phyloP scores from a whole-genome alignment of 2,329 filamentous ascomycete genomes.

The Botrytis squamosa region DNA sequence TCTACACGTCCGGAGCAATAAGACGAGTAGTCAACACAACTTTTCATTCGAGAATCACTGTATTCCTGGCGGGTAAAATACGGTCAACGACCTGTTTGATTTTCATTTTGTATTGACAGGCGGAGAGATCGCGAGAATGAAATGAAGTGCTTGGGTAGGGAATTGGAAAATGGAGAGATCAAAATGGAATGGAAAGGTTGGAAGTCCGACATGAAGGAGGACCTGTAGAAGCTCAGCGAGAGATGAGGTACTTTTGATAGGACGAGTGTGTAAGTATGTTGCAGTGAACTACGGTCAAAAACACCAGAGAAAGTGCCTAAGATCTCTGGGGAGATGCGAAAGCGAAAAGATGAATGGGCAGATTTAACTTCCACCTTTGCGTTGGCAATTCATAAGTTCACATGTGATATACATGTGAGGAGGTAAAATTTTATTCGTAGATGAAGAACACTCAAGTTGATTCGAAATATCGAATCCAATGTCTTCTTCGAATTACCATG shows the following conservation, averaged over 20 bases:
- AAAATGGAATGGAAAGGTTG: not conserved
- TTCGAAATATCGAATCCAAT: not conserved
- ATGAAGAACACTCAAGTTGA: not conserved
- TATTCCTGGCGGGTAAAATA: not conserved
- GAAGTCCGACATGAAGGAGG: not conserved
- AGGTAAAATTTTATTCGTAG: not conserved
- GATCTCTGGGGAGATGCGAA: not conserved
- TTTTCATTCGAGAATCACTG: not conserved
- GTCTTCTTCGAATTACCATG: not conserved
- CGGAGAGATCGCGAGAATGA: not conserved
- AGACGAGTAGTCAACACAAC: slow-evolving; percentile 36
- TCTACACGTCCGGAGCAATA: slow-evolving; percentile 49
- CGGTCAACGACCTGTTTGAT: not conserved
- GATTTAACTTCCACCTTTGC: not conserved
- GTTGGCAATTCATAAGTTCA: not conserved
- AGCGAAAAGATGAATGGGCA: not conserved
- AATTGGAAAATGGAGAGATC: not conserved
- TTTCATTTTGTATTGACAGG: not conserved
- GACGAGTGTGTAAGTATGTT: not conserved
- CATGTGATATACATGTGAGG: not conserved
- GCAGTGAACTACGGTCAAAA: not conserved
- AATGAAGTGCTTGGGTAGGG: not conserved
- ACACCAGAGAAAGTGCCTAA: not conserved
- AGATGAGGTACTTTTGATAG: not conserved
- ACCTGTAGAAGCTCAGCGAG: not conserved